A percentile compares a stretch with the other conserved stretches of the same genome.
phyloP scores from a whole-genome alignment of 805 yeast species.

The Martiniozyma abietophila region DNA sequence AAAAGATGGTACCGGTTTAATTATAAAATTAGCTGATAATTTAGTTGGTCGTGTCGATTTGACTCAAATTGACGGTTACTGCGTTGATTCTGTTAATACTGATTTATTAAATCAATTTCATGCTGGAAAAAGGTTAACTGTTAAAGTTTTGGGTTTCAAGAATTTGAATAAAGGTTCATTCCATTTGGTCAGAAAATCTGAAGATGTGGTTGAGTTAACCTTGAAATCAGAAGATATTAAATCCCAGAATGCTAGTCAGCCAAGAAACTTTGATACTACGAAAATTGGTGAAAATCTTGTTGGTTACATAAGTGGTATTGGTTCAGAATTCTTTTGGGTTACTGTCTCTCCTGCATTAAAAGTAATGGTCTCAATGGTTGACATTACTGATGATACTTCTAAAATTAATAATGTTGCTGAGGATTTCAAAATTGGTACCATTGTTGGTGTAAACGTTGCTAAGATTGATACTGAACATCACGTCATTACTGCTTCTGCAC shows the following conservation, averaged over 20 bases:
- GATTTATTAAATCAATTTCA: conserved; percentile 53
- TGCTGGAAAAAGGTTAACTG: conserved; percentile 49
- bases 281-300: conserved; percentile 40
- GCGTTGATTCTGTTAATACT: conserved; percentile 26
- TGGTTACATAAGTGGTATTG: conserved; percentile 59
- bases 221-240: conserved; percentile 5
- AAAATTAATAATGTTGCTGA: conserved; percentile 40
- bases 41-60: conserved; percentile 73
- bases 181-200: conserved; percentile 48
- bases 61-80: conserved; percentile 52
- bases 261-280: conserved; percentile 28
- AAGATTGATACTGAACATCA: conserved; percentile 46
- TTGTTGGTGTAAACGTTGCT: conserved; percentile 48
- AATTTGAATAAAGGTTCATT: conserved; percentile 62
- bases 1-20: conserved; percentile 49
- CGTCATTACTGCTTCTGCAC: conserved; percentile 29
- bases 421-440: conserved; percentile 65
- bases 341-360: conserved; percentile 58
- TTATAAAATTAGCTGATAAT: conserved; percentile 68
- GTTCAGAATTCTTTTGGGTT: conserved; percentile 56
- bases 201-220: conserved; percentile 56
- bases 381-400: conserved; percentile 47
- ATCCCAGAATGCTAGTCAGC: conserved; percentile 35
- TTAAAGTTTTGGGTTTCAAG: conserved; percentile 66
- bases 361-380: conserved; percentile 59